phyloP scores from a whole-genome alignment of 2,329 filamentous ascomycete species.

The Colletotrichum endophyticum region DNA sequence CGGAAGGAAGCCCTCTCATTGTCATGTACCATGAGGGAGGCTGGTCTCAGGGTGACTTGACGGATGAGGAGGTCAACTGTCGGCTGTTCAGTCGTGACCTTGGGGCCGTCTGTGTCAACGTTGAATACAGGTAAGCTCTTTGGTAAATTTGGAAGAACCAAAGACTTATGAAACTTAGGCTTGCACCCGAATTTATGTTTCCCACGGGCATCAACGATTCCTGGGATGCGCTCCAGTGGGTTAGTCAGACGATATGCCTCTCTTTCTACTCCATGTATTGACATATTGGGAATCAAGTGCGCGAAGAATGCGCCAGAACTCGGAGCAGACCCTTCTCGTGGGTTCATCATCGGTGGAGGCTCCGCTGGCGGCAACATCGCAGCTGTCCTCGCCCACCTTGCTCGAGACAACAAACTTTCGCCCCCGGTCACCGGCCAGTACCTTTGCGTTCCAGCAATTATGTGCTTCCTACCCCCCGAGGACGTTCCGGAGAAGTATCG shows the following conservation, averaged over 20 bases:
- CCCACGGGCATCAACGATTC: conserved; percentile 49
- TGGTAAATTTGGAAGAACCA: fast-evolving
- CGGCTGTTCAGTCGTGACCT: conserved; percentile 8
- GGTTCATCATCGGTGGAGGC: conserved; percentile 55
- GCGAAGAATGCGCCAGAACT: conserved; percentile 28
- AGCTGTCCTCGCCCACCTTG: conserved; percentile 46
- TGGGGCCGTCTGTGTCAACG: conserved; percentile 35
- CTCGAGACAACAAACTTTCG: conserved; percentile 37
- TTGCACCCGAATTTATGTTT: conserved; percentile 56
- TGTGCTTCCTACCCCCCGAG: background rate
- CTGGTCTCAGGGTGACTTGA: conserved; percentile 1
- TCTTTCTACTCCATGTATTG: background rate
- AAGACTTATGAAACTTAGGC: background rate
- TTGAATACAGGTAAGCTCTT: conserved; percentile 45
- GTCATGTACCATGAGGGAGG: conserved; percentile 17
- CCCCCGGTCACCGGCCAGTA: conserved; percentile 45
- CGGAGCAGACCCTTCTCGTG: conserved; percentile 43
- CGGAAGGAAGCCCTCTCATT: conserved; percentile 1
- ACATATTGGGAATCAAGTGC: background rate
- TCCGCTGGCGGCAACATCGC: conserved; percentile 57
- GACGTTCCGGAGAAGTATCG: conserved; percentile 2
- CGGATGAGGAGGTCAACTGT: conserved; percentile 13
- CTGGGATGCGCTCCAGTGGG: conserved; percentile 41
- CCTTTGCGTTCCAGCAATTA: conserved; percentile 7
- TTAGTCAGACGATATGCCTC: background rate